Evolutionary conservation across 2,329 filamentous ascomycete species (phyloP), one percentile per base, ranked within the genome.

Genomic region (Cytospora leucostoma): DNA sequence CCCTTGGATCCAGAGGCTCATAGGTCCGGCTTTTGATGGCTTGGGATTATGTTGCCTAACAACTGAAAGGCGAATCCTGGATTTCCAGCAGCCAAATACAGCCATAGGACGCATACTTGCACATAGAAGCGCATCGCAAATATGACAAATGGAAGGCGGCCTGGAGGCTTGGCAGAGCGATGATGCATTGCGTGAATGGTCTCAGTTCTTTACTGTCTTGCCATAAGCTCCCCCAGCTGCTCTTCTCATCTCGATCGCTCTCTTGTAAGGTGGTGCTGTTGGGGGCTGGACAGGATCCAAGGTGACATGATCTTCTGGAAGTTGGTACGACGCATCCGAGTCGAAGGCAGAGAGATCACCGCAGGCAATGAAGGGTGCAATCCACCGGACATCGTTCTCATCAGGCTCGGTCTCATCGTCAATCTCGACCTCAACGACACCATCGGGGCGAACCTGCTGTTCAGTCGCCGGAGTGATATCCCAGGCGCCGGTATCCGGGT

Each of bases 291-390:
- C 86, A 0, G 95, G 95, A 73, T 97, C 93, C 56, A 98, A 83
- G 69, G 90, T 93, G 59, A 96, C 85, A 72, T 96, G 86, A 68
- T 93, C 90, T 65, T 93, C 90, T 0, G 95, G 93, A 19, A 99
- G 81, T 68, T 90, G 86, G 76, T 98, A 97, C 5, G 93, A 95
- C 4, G 95, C 94, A 80, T 99, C 95, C 0, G 94, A 93, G 78
- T 99, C 95, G 78, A 93, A 99, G 12, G 92, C 88, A 32, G 93
- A 96, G 59, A 99, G 82, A 76, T 99, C 95, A 53, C 95, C 95
- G 74, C 95, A 99, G n/a, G 95, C 93, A 71, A 99, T 85, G 74
- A 99, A 99, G 0, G 94, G 93, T 4, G 93, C 93, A 69, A 98
- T 94, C 93, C 94, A 98, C 57, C 89, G 80, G 35, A 81, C 75